These are phyloP conservation scores for Aspergillus thermomutatus DNA, from an alignment of 2,329 filamentous ascomycete genomes.

Conservation along the genomic window DNA sequence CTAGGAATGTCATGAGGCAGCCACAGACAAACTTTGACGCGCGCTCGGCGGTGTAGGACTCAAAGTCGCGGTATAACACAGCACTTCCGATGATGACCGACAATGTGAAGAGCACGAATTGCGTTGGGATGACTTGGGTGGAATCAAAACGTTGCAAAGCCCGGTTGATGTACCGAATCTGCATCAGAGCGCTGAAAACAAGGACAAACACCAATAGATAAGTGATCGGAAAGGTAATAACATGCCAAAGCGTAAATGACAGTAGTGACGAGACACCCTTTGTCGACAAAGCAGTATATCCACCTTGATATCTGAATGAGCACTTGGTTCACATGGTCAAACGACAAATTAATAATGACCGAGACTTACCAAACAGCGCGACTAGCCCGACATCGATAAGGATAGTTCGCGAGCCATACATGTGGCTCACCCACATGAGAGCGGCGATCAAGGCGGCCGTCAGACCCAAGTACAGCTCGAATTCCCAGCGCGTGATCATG, in stretches of 20 bases:
- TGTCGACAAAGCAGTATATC: slow-evolving; percentile 93
- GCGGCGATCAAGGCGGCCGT: slow-evolving; percentile 69
- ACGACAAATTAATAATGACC: neutral
- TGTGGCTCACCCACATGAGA: slow-evolving; percentile 78
- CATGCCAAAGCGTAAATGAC: slow-evolving; percentile 83
- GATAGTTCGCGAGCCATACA: slow-evolving; percentile 81
- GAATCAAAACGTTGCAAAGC: slow-evolving; percentile 91
- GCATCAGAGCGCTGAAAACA: slow-evolving; percentile 83
- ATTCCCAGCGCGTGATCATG: slow-evolving; percentile 82
- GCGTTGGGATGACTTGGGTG: slow-evolving; percentile 94
- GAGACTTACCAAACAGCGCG: slow-evolving; percentile 72
- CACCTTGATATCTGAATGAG: slow-evolving; percentile 54
- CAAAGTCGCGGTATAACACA: slow-evolving; percentile 90
- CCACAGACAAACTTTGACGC: slow-evolving; percentile 84
- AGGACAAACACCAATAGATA: slow-evolving; percentile 81
- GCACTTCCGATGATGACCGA: slow-evolving; percentile 94
- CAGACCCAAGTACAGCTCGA: slow-evolving; percentile 83
- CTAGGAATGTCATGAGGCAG: slow-evolving; percentile 87
- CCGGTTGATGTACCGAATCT: slow-evolving; percentile 93
- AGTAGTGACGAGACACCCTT: slow-evolving; percentile 95
- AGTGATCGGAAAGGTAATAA: slow-evolving; percentile 86
- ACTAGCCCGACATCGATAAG: slow-evolving; percentile 91
- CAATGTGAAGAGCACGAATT: slow-evolving; percentile 95
- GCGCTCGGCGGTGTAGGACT: slow-evolving; percentile 70
- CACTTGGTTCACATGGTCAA: slow-evolving; percentile 5